Conservation (phyloP, 805 yeast species). For the Sugiyamaella marilandica region DNA sequence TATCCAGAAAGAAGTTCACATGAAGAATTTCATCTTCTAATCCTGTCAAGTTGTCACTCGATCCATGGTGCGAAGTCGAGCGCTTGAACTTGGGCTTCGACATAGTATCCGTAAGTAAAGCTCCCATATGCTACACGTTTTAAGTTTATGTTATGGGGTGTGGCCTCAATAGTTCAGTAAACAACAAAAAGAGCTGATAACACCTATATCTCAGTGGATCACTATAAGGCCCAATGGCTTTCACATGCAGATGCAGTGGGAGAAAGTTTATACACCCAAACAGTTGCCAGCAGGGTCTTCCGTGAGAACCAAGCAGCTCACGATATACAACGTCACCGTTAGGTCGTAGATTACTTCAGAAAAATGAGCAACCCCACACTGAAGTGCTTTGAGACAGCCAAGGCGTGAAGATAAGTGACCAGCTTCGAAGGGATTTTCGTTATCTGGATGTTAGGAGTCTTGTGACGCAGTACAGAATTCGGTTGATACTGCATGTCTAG, state of each 20-base stretch:
- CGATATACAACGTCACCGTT: too few relatives aligned
- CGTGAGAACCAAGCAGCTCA: too few relatives aligned
- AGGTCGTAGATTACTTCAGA: too few relatives aligned
- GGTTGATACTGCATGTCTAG: neutral
- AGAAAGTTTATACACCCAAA: too few relatives aligned
- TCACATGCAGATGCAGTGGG: too few relatives aligned
- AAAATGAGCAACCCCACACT: too few relatives aligned
- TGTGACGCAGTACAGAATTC: slow-evolving; percentile 1
- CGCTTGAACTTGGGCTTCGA: slow-evolving; percentile 7
- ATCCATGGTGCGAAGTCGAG: slow-evolving; percentile 3
- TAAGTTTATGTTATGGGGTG: neutral
- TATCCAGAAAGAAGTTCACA: slow-evolving; percentile 61
- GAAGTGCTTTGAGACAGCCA: neutral
- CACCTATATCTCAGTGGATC: neutral
- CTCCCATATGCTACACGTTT: neutral
- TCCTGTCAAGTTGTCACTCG: slow-evolving; percentile 3
- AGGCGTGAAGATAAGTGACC: neutral
- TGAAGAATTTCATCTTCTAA: slow-evolving; percentile 16
- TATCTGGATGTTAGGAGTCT: slow-evolving; percentile 4
- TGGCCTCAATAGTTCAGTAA: neutral
- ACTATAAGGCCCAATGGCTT: too few relatives aligned
- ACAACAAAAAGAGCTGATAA: neutral
- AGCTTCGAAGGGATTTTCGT: neutral
- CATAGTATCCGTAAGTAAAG: neutral
- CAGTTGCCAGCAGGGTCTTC: too few relatives aligned